Conservation (phyloP, 73 alveolate species). For the Stentor roeselii region DNA sequence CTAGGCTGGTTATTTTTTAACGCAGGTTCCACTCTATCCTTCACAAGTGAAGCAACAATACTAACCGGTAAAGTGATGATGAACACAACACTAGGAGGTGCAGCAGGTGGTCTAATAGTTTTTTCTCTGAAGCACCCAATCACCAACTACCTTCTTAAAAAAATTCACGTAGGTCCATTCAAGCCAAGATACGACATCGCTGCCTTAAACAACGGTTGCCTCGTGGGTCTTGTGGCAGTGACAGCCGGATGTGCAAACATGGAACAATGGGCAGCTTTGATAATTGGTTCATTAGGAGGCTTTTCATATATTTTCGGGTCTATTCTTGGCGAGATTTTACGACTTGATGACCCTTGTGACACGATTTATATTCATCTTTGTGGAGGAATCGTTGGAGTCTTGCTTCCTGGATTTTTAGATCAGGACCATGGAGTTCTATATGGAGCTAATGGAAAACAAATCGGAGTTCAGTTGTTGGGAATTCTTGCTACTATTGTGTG, state of each 20-base stretch:
- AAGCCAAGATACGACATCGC: constrained; percentile 39
- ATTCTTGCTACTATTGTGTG: constrained; percentile 36
- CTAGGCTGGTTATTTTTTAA: constrained; percentile 39
- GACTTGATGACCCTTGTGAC: constrained; percentile 81
- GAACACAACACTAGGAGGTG: constrained; percentile 41
- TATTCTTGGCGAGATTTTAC: constrained; percentile 50
- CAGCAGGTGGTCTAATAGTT: constrained; percentile 43
- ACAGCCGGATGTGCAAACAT: constrained; percentile 71
- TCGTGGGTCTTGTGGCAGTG: constrained; percentile 76
- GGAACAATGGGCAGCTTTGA: constrained; percentile 74
- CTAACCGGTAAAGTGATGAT: constrained; percentile 38
- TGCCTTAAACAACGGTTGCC: constrained; percentile 65
- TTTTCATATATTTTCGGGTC: constrained; percentile 49
- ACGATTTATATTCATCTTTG: constrained; percentile 73
- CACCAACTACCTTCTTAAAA: neutral
- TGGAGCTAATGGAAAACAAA: constrained; percentile 39
- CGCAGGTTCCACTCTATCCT: constrained; percentile 37
- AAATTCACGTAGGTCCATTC: constrained; percentile 8
- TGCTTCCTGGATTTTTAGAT: constrained; percentile 62
- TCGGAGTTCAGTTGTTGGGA: constrained; percentile 40
- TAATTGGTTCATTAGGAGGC: constrained; percentile 63
- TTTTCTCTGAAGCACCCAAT: constrained; percentile 7
- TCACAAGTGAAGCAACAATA: constrained; percentile 28
- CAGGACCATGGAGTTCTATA: constrained; percentile 59
- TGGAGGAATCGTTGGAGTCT: constrained; percentile 67